Evolutionary conservation across 371 early-diverging fungal genomes (phyloP).

Genomic region (Mucor irregularis): DNA sequence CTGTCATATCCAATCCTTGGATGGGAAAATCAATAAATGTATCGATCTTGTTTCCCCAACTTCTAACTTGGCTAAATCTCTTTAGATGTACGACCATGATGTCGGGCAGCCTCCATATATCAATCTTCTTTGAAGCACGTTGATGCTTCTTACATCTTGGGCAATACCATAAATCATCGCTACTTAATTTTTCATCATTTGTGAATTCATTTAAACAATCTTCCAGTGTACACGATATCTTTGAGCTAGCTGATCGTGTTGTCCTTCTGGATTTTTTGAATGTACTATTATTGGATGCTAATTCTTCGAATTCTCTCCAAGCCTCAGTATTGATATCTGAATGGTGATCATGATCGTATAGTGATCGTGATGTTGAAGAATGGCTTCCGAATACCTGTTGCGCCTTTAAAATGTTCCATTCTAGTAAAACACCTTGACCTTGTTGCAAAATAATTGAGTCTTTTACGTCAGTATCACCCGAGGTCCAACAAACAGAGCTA

Average conservation of each 20-base stretch:
- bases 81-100: constrained; percentile 67
- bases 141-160: constrained; percentile 61
- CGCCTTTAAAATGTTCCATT: constrained; percentile 31
- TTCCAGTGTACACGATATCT: constrained; percentile 29
- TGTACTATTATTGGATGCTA: not conserved
- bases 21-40: constrained; percentile 67
- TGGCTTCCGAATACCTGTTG: constrained; percentile 31
- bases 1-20: constrained; percentile 37
- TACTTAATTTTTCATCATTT: constrained; percentile 59
- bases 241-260: not conserved
- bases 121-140: constrained; percentile 55
- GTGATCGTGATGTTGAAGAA: not conserved
- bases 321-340: constrained; percentile 20
- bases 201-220: constrained; percentile 67
- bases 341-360: not conserved
- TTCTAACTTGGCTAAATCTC: constrained; percentile 64
- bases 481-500: not conserved
- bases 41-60: constrained; percentile 61
- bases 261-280: not conserved
- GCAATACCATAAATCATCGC: constrained; percentile 69
- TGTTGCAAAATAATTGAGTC: constrained; percentile 29
- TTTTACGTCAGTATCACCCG: no score
- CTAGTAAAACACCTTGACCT: constrained; percentile 42
- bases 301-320: constrained; percentile 30
- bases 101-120: constrained; percentile 58